A percentile compares a stretch with the other conserved stretches of the same genome.
These are phyloP conservation scores for Hemisphaericaspora subhashii DNA, from an alignment of 1,139 yeast genomes.

Conservation along the genomic window DNA sequence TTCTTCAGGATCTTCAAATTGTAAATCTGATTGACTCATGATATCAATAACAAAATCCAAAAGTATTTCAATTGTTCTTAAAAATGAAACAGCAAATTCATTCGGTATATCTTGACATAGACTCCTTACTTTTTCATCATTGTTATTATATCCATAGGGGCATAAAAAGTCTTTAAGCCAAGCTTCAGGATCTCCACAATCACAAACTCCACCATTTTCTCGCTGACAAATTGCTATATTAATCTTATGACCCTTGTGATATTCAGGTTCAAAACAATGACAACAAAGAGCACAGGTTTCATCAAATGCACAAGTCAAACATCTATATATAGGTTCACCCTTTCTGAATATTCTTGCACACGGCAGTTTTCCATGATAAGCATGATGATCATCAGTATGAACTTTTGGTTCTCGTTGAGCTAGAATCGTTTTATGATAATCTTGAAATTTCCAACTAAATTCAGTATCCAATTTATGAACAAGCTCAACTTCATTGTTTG, in stretches of 20 bases:
- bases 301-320: conserved; percentile 81
- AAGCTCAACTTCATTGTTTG: conserved; percentile 10
- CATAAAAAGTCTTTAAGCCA: conserved; percentile 47
- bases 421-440: conserved; percentile 27
- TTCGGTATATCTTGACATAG: conserved; percentile 29
- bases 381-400: conserved; percentile 34
- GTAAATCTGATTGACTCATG: conserved; percentile 47
- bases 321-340: conserved; percentile 87
- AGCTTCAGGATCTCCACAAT: conserved; percentile 66
- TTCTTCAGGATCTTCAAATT: conserved; percentile 29
- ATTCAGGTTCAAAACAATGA: conserved; percentile 68
- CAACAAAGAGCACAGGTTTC: conserved; percentile 87
- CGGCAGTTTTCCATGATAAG: conserved; percentile 65
- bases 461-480: conserved; percentile 30
- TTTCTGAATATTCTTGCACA: conserved; percentile 74
- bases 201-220: conserved; percentile 86
- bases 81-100: conserved; percentile 33
- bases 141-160: conserved; percentile 24
- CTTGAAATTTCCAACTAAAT: conserved; percentile 36
- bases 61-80: conserved; percentile 50
- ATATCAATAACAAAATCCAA: conserved; percentile 81
- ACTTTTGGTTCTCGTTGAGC: conserved; percentile 22
- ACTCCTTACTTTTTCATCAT: conserved; percentile 12
- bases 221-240: conserved; percentile 71
- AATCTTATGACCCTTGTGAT: conserved; percentile 76